Percentiles rank a stretch among this genome's conserved stretches.
phyloP scores from a whole-genome alignment of 257 asterid species.

The Scutellaria minor region DNA sequence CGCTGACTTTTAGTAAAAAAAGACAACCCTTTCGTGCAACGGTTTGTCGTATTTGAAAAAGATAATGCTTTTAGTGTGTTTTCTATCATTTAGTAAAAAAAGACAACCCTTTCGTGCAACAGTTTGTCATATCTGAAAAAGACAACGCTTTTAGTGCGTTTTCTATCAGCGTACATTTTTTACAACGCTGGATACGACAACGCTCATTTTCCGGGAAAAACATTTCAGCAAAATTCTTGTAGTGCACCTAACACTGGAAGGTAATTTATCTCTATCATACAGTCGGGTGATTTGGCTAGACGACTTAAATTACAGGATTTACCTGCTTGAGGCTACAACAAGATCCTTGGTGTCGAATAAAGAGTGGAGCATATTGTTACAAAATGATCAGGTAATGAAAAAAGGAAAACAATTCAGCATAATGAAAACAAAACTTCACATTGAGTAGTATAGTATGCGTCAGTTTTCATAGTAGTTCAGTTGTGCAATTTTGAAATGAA shows the following conservation, averaged over 20 bases:
- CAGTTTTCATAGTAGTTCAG: conserved; percentile 33
- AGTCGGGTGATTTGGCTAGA: conserved; percentile 74
- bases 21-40: too few species aligned
- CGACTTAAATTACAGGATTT: conserved; percentile 70
- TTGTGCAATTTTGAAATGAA: conserved; percentile 41
- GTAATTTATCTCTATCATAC: conserved; percentile 33
- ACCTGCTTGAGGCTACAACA: conserved; percentile 59
- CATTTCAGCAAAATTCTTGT: too few species aligned
- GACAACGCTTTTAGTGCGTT: too few species aligned
- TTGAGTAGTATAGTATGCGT: conserved; percentile 16
- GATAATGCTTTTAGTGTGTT: too few species aligned
- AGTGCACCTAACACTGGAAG: conserved; percentile 39
- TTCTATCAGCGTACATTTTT: too few species aligned
- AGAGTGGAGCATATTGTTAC: conserved; percentile 56
- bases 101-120: too few species aligned
- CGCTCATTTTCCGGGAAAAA: too few species aligned
- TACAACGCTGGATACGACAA: too few species aligned
- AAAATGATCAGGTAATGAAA: conserved; percentile 63
- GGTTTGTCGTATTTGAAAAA: too few species aligned
- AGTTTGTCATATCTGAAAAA: too few species aligned
- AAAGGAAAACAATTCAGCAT: conserved; percentile 15
- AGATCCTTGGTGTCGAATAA: conserved; percentile 57
- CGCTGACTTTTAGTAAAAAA: too few species aligned
- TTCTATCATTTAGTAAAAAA: too few species aligned
- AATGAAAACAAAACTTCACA: conserved; percentile 19